phyloP scores from a whole-genome alignment of 306 rosid genomes.

The Geum urbanum region DNA sequence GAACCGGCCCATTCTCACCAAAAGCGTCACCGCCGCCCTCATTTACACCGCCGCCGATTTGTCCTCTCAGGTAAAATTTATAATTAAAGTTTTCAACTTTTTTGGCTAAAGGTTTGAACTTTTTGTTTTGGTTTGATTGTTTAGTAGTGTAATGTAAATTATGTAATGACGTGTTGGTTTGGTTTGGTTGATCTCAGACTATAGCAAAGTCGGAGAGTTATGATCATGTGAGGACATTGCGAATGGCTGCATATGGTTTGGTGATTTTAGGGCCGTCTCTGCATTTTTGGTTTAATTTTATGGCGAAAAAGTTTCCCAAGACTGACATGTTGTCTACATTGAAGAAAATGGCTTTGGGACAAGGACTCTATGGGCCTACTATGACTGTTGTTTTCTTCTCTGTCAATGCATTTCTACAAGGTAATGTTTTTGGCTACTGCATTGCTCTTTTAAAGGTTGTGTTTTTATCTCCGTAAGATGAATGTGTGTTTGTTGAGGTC shows the following conservation, averaged over 20 bases:
- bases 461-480: neutral
- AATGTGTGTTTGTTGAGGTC: neutral
- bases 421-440: constrained; percentile 29
- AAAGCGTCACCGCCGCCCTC: constrained; percentile 62
- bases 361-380: constrained; percentile 69
- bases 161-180: neutral
- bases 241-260: constrained; percentile 91
- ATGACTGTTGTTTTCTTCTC: constrained; percentile 86
- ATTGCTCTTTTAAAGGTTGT: neutral
- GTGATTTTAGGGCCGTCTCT: constrained; percentile 75
- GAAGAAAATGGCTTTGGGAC: constrained; percentile 86
- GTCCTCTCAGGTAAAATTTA: constrained; percentile 82
- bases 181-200: constrained; percentile 39
- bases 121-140: too few species aligned
- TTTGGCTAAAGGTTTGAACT: too few species aligned
- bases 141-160: neutral
- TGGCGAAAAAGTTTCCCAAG: constrained; percentile 67
- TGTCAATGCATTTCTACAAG: constrained; percentile 67
- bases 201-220: constrained; percentile 39
- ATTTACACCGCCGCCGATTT: constrained; percentile 80
- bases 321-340: constrained; percentile 69
- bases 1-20: constrained; percentile 61
- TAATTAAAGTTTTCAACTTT: too few species aligned
- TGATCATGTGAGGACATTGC: constrained; percentile 66
- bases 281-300: constrained; percentile 89